Evolutionary conservation across 23 red algal species (phyloP).

Genomic region (Cyanidium caldarium): DNA sequence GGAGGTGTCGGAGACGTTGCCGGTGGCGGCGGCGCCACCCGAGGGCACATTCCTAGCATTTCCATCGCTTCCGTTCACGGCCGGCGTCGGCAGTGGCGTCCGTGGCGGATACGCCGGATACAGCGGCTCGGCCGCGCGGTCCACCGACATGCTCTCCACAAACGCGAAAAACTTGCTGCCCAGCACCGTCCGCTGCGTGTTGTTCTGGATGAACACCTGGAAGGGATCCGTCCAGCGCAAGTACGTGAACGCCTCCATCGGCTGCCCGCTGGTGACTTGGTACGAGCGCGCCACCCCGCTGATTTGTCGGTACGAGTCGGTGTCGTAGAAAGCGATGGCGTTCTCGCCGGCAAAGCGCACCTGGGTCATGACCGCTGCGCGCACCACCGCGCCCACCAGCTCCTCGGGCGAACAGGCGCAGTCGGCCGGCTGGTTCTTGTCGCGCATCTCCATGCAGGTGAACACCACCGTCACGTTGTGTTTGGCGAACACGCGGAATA

Average conservation of each 20-base stretch:
- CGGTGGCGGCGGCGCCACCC: too few relatives aligned
- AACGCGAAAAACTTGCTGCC: constrained; percentile 5
- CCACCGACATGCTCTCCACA: background rate
- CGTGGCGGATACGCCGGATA: too few relatives aligned
- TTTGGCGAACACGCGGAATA: constrained; percentile 26
- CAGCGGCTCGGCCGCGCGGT: too few relatives aligned
- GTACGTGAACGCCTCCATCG: constrained; percentile 6
- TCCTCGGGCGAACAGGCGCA: constrained; percentile 26
- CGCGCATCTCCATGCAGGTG: constrained; percentile 77
- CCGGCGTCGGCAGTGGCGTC: too few relatives aligned
- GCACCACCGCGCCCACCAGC: constrained; percentile 31
- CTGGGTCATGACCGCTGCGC: constrained; percentile 2
- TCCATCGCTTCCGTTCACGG: too few relatives aligned
- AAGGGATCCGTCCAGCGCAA: constrained; percentile 1
- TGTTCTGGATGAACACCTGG: background rate
- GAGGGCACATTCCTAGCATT: too few relatives aligned
- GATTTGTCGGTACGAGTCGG: constrained; percentile 42
- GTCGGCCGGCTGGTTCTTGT: constrained; percentile 29
- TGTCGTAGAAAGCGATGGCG: constrained; percentile 41
- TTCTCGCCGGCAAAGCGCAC: constrained; percentile 68
- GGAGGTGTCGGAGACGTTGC: too few relatives aligned
- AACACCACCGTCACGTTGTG: constrained; percentile 34
- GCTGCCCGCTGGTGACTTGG: background rate
- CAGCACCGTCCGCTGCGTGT: background rate
- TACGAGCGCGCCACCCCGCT: too few relatives aligned